phyloP scores from a whole-genome alignment of 139 green algal species.

The Picochlorum sp. region DNA sequence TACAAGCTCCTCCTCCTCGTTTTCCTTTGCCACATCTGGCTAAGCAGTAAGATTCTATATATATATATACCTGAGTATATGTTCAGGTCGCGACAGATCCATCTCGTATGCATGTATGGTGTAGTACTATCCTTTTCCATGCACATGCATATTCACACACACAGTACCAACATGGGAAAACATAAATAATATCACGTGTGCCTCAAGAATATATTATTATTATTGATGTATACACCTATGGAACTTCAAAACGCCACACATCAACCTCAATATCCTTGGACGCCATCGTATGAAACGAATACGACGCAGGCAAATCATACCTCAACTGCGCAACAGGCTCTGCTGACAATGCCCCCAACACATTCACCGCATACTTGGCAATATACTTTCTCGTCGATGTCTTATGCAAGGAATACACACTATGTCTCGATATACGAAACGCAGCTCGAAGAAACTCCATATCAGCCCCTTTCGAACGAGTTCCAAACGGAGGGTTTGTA shows the following conservation, averaged over 20 bases:
- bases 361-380: constrained; percentile 34
- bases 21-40: constrained; percentile 5
- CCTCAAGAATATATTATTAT: too few relatives aligned
- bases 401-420: constrained; percentile 94
- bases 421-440: constrained; percentile 31
- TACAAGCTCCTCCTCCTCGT: neutral
- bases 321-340: constrained; percentile 82
- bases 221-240: too few relatives aligned
- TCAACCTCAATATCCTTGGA: constrained; percentile 77
- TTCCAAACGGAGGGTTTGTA: constrained; percentile 96
- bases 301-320: constrained; percentile 80
- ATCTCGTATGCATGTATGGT: too few relatives aligned
- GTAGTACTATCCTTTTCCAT: too few relatives aligned
- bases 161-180: too few relatives aligned
- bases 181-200: too few relatives aligned
- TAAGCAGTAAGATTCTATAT: neutral
- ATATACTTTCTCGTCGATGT: constrained; percentile 70
- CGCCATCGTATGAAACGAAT: constrained; percentile 76
- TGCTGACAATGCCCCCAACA: constrained; percentile 46
- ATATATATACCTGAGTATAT: too few relatives aligned
- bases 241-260: constrained; percentile 68
- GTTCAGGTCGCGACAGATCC: too few relatives aligned
- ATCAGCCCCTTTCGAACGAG: constrained; percentile 75
- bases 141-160: too few relatives aligned
- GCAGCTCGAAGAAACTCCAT: constrained; percentile 76